phyloP scores from a whole-genome alignment of 2,329 filamentous ascomycete species.

The Aspergillus terreus region DNA sequence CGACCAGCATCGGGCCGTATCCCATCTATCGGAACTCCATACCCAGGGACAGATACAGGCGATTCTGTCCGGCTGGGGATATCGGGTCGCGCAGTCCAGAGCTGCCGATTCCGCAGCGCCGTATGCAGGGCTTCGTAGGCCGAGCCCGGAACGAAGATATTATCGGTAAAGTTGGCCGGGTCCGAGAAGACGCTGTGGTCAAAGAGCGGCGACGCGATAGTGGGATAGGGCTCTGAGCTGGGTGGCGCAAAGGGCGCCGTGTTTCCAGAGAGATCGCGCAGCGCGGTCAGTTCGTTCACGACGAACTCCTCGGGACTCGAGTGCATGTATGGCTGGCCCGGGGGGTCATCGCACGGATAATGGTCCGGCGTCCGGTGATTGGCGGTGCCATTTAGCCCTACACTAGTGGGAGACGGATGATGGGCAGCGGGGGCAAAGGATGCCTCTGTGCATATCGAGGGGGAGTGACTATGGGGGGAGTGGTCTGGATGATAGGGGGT shows the following conservation, averaged over 20 bases:
- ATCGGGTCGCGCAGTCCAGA: conserved; percentile 43
- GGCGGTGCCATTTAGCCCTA: background rate
- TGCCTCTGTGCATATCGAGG: background rate
- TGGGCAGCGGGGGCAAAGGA: background rate
- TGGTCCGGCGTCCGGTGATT: background rate
- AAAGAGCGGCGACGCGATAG: conserved; percentile 21
- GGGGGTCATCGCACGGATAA: background rate
- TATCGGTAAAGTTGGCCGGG: conserved; percentile 39
- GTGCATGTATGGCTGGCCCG: conserved; percentile 18
- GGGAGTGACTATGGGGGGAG: background rate
- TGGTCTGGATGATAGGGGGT: background rate
- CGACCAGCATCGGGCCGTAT: background rate
- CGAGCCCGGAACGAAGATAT: conserved; percentile 48
- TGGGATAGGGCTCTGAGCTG: conserved; percentile 14
- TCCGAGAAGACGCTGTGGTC: conserved; percentile 23
- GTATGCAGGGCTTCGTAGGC: conserved; percentile 47
- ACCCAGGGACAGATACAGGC: conserved; percentile 14
- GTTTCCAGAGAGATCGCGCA: conserved; percentile 12
- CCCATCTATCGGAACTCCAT: background rate
- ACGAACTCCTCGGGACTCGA: conserved; percentile 21
- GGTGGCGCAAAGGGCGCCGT: conserved; percentile 8
- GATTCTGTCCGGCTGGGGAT: conserved; percentile 31
- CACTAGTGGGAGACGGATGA: background rate
- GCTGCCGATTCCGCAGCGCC: conserved; percentile 43
- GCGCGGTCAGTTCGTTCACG: conserved; percentile 18